A percentile compares a stretch with the other conserved stretches of the same genome.
These are phyloP conservation scores for Dendrobium officinale DNA, from an alignment of 106 monocot genomes.

Conservation along the genomic window DNA sequence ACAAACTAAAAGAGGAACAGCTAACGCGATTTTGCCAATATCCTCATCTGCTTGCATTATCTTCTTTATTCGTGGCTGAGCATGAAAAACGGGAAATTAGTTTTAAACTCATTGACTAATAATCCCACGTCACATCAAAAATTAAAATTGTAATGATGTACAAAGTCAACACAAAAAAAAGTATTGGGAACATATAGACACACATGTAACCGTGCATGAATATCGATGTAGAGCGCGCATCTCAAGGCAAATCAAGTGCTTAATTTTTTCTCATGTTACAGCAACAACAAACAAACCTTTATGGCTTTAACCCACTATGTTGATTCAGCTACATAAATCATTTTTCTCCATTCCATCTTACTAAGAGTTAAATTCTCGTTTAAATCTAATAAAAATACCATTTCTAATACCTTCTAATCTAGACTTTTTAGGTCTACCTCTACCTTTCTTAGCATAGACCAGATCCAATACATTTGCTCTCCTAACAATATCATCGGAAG, in stretches of 20 bases:
- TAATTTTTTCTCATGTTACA: not conserved
- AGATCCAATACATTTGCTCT: no score
- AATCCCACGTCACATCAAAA: not conserved
- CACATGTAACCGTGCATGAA: not conserved
- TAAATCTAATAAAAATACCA: no score
- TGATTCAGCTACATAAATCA: no score
- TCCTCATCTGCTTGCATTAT: constrained; percentile 96
- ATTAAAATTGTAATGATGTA: not conserved
- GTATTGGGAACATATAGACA: not conserved
- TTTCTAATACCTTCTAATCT: no score
- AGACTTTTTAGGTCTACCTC: no score
- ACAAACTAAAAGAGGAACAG: constrained; percentile 93
- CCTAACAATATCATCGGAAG: no score
- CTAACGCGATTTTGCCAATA: constrained; percentile 83
- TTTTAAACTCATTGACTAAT: not conserved
- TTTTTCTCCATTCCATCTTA: no score
- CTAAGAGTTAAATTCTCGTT: no score
- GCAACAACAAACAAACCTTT: no score
- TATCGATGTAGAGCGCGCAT: not conserved
- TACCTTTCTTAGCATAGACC: no score
- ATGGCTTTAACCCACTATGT: no score
- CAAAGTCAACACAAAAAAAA: not conserved
- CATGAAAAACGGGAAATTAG: constrained; percentile 4
- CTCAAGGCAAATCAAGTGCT: not conserved
- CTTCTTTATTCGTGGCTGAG: constrained; percentile 79